phyloP scores from a whole-genome alignment of 495 filamentous ascomycete species.

The Echria macrotheca region DNA sequence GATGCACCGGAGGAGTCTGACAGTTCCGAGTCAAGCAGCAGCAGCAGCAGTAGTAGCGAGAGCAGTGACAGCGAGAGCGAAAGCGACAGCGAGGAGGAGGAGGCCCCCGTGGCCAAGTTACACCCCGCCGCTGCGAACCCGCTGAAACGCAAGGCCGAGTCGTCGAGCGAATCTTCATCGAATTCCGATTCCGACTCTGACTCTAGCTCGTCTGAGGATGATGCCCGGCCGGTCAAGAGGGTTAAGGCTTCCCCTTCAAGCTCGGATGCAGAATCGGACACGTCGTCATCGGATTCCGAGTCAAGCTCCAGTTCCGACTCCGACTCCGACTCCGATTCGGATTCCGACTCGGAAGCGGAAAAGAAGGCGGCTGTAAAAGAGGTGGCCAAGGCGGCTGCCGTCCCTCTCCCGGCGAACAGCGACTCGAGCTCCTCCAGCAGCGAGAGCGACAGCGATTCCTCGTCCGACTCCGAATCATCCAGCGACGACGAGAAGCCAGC shows the following conservation, averaged over 20 bases:
- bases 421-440: slow-evolving; percentile 27
- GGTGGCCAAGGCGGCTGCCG: slow-evolving; percentile 31
- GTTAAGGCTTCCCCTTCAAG: slow-evolving; percentile 32
- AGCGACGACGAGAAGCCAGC: slow-evolving; percentile 24
- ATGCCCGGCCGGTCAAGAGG: slow-evolving; percentile 33
- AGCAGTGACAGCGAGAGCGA: slow-evolving; percentile 50
- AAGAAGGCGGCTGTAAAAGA: slow-evolving; percentile 4
- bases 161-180: slow-evolving; percentile 34
- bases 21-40: slow-evolving; percentile 19
- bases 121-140: slow-evolving; percentile 31
- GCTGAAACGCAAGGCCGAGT: slow-evolving; percentile 62
- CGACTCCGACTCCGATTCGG: slow-evolving; percentile 21
- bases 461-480: slow-evolving; percentile 33
- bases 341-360: slow-evolving; percentile 36
- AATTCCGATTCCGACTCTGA: slow-evolving; percentile 42
- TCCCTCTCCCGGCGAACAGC: slow-evolving; percentile 43
- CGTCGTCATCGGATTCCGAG: slow-evolving; percentile 23
- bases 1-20: slow-evolving; percentile 8
- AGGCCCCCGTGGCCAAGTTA: slow-evolving; percentile 33
- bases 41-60: slow-evolving; percentile 31
- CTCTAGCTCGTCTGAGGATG: slow-evolving; percentile 21
- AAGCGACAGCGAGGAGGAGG: slow-evolving; percentile 57
- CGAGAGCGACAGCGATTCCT: slow-evolving; percentile 25
- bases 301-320: slow-evolving; percentile 26
- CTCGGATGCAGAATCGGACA: slow-evolving; percentile 26